A percentile compares a stretch with the other conserved stretches of the same genome.
phyloP scores from a whole-genome alignment of 768 basidiomycete species.

The Amanita rimosa region DNA sequence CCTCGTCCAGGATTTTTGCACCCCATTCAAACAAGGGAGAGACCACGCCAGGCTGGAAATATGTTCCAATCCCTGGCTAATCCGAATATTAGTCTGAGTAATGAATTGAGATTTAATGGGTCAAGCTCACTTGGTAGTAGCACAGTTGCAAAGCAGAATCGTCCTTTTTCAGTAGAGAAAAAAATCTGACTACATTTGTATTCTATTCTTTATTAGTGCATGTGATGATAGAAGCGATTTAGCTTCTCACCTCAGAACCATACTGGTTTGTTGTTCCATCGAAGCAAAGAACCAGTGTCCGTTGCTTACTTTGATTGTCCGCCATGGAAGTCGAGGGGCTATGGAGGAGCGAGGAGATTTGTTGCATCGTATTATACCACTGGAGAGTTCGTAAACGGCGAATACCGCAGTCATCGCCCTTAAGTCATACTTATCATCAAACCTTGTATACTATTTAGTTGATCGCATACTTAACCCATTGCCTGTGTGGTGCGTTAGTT shows the following conservation, averaged over 20 bases:
- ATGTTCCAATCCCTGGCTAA: constrained; percentile 38
- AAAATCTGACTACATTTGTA: constrained; percentile 64
- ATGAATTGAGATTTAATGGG: background rate
- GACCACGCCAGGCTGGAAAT: constrained; percentile 53
- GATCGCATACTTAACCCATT: too few relatives aligned
- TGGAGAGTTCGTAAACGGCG: too few relatives aligned
- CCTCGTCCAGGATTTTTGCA: constrained; percentile 55
- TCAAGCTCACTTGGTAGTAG: constrained; percentile 54
- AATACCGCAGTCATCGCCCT: too few relatives aligned
- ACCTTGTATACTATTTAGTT: too few relatives aligned
- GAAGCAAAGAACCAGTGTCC: constrained; percentile 54
- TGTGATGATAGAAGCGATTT: background rate
- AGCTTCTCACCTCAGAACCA: constrained; percentile 26
- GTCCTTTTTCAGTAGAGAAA: constrained; percentile 55
- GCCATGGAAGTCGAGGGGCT: background rate
- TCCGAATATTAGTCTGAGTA: constrained; percentile 8
- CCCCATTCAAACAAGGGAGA: constrained; percentile 45
- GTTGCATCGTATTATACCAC: background rate
- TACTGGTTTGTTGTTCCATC: constrained; percentile 56
- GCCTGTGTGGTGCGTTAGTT: too few relatives aligned
- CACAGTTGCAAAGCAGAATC: constrained; percentile 41
- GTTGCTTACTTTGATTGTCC: constrained; percentile 13
- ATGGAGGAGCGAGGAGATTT: background rate
- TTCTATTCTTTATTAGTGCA: constrained; percentile 23
- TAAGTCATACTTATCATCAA: too few relatives aligned